Evolutionary conservation across 2,329 filamentous ascomycete genomes (phyloP).

Genomic region (Zopfia rhizophila): DNA sequence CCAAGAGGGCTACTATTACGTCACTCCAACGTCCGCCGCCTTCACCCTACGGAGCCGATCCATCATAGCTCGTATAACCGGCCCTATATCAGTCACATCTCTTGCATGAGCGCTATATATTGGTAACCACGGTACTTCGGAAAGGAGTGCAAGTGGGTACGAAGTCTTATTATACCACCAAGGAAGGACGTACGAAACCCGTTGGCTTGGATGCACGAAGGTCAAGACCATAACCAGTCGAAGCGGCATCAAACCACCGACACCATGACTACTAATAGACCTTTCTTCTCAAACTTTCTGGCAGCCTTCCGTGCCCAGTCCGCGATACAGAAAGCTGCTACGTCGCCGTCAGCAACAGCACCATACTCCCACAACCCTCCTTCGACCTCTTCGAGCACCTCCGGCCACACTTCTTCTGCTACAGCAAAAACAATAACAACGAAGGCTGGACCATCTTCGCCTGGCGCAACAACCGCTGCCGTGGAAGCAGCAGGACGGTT

Average conservation of each 20-base stretch:
- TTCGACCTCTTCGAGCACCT: constrained; percentile 48
- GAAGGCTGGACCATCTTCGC: constrained; percentile 43
- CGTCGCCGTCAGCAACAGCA: constrained; percentile 50
- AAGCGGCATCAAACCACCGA: constrained; percentile 25
- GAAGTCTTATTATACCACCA: neutral
- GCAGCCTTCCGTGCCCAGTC: constrained; percentile 74
- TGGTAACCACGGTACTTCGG: constrained; percentile 11
- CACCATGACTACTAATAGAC: constrained; percentile 72
- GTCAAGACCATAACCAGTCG: constrained; percentile 33
- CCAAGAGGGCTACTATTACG: constrained; percentile 32
- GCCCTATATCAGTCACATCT: constrained; percentile 6
- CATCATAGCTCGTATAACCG: constrained; percentile 7
- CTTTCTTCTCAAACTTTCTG: constrained; percentile 74
- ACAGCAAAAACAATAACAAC: constrained; percentile 53
- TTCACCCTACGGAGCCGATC: constrained; percentile 17
- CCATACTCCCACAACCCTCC: constrained; percentile 46
- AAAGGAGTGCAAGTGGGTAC: constrained; percentile 12
- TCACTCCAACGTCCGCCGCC: constrained; percentile 19
- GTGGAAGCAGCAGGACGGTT: constrained; percentile 51
- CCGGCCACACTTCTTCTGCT: constrained; percentile 50
- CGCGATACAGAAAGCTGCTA: constrained; percentile 66
- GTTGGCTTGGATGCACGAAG: constrained; percentile 42
- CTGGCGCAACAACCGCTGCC: constrained; percentile 50
- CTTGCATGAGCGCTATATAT: constrained; percentile 19
- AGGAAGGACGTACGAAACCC: neutral